Percentiles rank a stretch among this genome's conserved stretches.
Conservation (phyloP, 768 basidiomycete genomes). For the Paxillus involutus region DNA sequence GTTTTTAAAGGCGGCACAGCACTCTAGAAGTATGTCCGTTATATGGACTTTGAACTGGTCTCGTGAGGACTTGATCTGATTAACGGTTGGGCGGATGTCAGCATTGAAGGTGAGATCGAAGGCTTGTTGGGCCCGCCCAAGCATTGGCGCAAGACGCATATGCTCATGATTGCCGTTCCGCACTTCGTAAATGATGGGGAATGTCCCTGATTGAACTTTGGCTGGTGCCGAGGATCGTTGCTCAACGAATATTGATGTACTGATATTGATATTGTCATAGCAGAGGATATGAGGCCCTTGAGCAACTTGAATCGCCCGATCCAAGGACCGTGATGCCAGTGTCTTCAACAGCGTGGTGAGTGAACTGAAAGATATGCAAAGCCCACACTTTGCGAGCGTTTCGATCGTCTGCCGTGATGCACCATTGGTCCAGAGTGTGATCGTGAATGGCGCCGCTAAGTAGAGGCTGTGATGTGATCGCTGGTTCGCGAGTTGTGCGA, state of each 20-base stretch:
- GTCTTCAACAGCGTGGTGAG: not conserved
- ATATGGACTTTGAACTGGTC: not conserved
- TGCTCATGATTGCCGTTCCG: not conserved
- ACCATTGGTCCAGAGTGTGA: not conserved
- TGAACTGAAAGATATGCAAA: not conserved
- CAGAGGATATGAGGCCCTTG: not conserved
- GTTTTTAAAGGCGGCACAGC: not conserved
- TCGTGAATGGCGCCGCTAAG: too few species aligned
- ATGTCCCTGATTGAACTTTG: constrained; percentile 37
- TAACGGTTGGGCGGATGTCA: not conserved
- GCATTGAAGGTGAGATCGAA: not conserved
- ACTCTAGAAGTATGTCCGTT: not conserved
- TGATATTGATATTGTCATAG: constrained; percentile 29
- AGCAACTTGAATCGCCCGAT: not conserved
- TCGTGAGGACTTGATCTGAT: not conserved
- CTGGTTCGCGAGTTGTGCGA: too few species aligned
- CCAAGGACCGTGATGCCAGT: not conserved
- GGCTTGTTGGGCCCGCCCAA: not conserved
- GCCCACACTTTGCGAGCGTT: not conserved
- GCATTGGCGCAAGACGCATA: not conserved
- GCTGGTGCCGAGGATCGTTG: constrained; percentile 17
- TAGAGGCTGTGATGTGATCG: too few species aligned
- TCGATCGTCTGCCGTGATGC: not conserved
- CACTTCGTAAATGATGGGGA: constrained; percentile 29
- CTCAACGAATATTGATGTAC: constrained; percentile 31